These are phyloP conservation scores for Puccinia hordei DNA, from an alignment of 1,284 basidiomycete genomes.

Conservation along the genomic window DNA sequence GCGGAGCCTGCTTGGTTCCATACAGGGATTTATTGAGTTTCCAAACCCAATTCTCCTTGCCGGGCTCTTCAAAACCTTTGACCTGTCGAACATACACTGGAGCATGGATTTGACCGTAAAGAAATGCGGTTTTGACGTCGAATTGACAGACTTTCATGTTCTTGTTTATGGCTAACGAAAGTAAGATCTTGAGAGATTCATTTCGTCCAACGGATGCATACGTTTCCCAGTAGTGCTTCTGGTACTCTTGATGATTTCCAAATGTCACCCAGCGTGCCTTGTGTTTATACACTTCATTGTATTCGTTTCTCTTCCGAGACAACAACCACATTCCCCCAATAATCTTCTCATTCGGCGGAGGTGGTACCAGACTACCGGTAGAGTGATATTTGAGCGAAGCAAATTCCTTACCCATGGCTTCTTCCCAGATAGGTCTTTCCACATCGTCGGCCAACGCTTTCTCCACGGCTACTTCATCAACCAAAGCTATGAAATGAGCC, in stretches of 20 bases:
- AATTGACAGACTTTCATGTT: too few species aligned
- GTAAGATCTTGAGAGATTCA: too few species aligned
- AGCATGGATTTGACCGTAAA: too few species aligned
- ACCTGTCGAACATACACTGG: too few species aligned
- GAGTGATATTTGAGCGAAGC: background rate
- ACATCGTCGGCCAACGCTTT: background rate
- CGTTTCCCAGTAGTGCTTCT: too few species aligned
- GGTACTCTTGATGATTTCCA: too few species aligned
- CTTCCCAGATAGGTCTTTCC: background rate
- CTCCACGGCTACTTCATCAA: background rate
- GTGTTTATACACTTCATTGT: too few species aligned
- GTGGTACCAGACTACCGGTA: background rate
- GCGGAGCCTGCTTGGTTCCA: conserved; percentile 8
- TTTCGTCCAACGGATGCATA: too few species aligned
- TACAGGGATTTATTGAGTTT: background rate
- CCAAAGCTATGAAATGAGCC: background rate
- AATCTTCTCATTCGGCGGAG: conserved; percentile 3
- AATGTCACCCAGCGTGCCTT: too few species aligned
- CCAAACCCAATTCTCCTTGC: background rate
- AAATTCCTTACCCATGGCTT: conserved; percentile 8
- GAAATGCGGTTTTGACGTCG: too few species aligned
- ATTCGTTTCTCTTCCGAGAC: background rate
- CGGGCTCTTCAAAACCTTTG: too few species aligned
- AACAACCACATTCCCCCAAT: conserved; percentile 43
- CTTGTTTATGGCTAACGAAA: too few species aligned